Evolutionary conservation across 768 basidiomycete species (phyloP), one percentile per base, ranked within the genome.

Genomic region (Sporobolomyces pararoseus): DNA sequence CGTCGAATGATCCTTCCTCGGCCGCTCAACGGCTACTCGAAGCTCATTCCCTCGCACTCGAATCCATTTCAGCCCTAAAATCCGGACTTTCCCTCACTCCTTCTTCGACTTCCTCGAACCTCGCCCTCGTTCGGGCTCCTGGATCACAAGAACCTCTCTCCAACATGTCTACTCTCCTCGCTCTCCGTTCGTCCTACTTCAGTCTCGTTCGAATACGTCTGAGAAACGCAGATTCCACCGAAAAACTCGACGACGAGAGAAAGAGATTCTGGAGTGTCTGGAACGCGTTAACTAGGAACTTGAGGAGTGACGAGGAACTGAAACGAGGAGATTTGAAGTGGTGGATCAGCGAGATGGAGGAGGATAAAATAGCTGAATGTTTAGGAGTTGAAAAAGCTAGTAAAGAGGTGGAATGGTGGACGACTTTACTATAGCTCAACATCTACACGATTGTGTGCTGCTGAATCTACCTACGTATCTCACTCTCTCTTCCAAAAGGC

Each of bases 1-100:
- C 31, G 14, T 47, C 16, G 42, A 10, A 25, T 14, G 25, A 29
- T 25, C 53, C 34, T 6, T 35, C 59, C 13, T 23, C 47, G 12
- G 25, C 42, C 5, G 25, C 27, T 25, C 1, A 34, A 12, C 7
- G 31, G 13, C 32, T 44, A 25, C n/a, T 1, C 3, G 16, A 12
- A 5, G 72, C 72, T 21, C 64, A 67, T 31, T 6, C 25, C 0
- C 65, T 74, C 62, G 62, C 66, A 7, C 65, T 74, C 51, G 52
- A 51, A 14, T 58, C 68, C 7, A 37, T 65, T n/a, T 7, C 55
- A 0, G 39, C 53, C 23, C 16, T 49, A 32, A 51, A 49, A 6
- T 32, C 51, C 7, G 72, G 72, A 17, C 31, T 69, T 50, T 25
- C 68, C 7, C 50, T 70, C 32, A 42, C 31, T 27, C 7, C 65